Base-by-base conservation (phyloP, 805 yeast species). In the Zygosaccharomyces kombuchaensis region DNA sequence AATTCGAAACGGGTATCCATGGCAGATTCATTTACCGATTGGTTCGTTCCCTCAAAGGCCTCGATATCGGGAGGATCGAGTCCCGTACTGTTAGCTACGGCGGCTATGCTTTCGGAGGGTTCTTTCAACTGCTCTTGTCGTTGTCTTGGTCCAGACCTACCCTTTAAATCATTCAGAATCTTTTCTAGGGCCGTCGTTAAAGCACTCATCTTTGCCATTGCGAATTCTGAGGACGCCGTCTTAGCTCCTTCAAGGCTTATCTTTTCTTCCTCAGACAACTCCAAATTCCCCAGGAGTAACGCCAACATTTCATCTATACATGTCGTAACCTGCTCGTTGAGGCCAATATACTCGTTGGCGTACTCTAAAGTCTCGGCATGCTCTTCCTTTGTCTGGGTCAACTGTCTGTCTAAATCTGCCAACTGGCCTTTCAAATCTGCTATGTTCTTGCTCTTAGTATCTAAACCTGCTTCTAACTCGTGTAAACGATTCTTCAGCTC, bases 201-300 rank as follows among this genome's bases (percentile, higher is more conserved):
- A 8, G 64, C 59, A 37, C 58, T 56, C 48, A 62, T 52, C 45
- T 62, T 62, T 7, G 58, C 58, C 50, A 60, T 57, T 1, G 58
- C 51, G 40, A 53, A 60, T 16, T 55, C 55, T 4, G 63, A 49
- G 2, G 60, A 54, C 23, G 58, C 51, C 13, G 47, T 41, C 25
- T 46, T 51, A 1, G 67, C 58, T 16, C 52, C 57, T 26, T 47
- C 41, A 22, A 62, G 35, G 2, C 45, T 48, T 9, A 50, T 52
- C 9, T 37, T 50, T 40, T 60, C 64, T n/a, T 50, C 56, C 3
- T 40, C 38, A 6, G 60, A 44, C 5, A 59, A 23, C n/a, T 48
- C 47, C 14, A 50, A 34, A 36, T 50, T 53, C 12, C 48, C 55
- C 31, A 47, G 22, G 8, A 56, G 40, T 22, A 51, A 23, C 7